Evolutionary conservation across 2,329 filamentous ascomycete species (phyloP), one percentile per base, ranked within the genome.

Genomic region (Exophiala sp.): DNA sequence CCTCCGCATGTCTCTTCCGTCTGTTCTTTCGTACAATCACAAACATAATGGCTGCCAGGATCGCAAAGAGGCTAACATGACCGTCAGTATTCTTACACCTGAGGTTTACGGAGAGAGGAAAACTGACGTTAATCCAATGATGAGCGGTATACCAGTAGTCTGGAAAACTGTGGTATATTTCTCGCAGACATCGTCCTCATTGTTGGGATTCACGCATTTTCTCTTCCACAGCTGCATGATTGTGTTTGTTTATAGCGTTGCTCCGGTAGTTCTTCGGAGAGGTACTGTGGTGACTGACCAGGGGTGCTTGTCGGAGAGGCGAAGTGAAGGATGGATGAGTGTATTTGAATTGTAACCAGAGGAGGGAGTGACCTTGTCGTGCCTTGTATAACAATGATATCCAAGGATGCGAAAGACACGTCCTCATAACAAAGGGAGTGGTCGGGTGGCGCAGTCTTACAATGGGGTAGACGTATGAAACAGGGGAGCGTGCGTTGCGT

Each of bases 111-210:
- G 9, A 10, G 32, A 24, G 20, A 14, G 14, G 3, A 21, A 5
- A 16, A n/a, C 55, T 32, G 18, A 58, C 55, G 39, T 34, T 24
- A 58, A 45, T 32, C 51, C 36, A 8, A 58, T 58, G 40, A 58
- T 48, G n/a, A 52, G 14, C 16, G 55, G 55, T 5, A 58, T 53
- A 2, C 51, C 55, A 4, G 55, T 53, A 7, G 55, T 58, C 48
- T 54, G 32, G 6, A 49, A 58, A 2, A 20, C 18, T 29, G 40
- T 48, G 33, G 34, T 33, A 40, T 58, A 58, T 33, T 42, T 39
- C 16, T 54, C 51, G 52, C 55, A 58, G 7, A 43, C 32, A 40
- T 58, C 48, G 35, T 44, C 50, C 21, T 45, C 35, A 18, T 20
- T 21, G 36, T 58, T 52, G 16, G 52, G 47, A 35, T 54, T 51